Base-by-base conservation (phyloP, 164 flowering plant species). In the Sextonia rubra region DNA sequence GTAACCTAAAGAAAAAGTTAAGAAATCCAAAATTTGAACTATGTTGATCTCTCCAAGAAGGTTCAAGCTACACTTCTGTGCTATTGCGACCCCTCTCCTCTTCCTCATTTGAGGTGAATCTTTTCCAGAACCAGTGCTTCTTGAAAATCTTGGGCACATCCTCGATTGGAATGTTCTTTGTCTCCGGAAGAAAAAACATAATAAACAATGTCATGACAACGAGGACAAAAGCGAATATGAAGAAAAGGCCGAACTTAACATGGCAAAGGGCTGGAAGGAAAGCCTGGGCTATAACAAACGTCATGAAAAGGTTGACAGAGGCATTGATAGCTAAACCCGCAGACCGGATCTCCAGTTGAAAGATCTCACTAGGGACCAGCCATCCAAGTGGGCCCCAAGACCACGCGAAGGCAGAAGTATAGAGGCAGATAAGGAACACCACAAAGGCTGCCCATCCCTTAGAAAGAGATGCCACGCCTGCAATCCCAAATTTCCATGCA, bases 241-340 rank as follows among this genome's bases (percentile, higher is more conserved):
- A 56, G 14, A 56, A 56, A 20, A 56, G 60, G 60, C 60, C 60
- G 60, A 56, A 56, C 60, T 56, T 56, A n/a, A 56, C n/a, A n/a
- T 56, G 22, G 60, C 60, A 56, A n/a, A 56, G 60, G 22, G 60
- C 60, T 0, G 60, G 18, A n/a, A 56, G 60, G 60, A 56, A 56
- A n/a, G 9, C n/a, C 3, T 56, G 60, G n/a, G n/a, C 60, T 4
- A 56, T 20, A 17, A n/a, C 60, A n/a, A 56, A 56, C 0, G 60
- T 56, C 60, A 56, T 17, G 20, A 56, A 0, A 17, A 56, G 18
- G 60, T 56, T 56, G 15, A 56, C 60, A 7, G 22, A 17, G 22
- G 22, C 60, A n/a, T 56, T 56, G 60, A 15, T 56, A 20, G 60
- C 22, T 7, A 17, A 7, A n/a, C 60, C 60, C n/a, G 60, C 60